Percentiles rank a stretch among this genome's conserved stretches.
Conservation (phyloP, 305 asterid species). For the Plantago coronopus region DNA sequence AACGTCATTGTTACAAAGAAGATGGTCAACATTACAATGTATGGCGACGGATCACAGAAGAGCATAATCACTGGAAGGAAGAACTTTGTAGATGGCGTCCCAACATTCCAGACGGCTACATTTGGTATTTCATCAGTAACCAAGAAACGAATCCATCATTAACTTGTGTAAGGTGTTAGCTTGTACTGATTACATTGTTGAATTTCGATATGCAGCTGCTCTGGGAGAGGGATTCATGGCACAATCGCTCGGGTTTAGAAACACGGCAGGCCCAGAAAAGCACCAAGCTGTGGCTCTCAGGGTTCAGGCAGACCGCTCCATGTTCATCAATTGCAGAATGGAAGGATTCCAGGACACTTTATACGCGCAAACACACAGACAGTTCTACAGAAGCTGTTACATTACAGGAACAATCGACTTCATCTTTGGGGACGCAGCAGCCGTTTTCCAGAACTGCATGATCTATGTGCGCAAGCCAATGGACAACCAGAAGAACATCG, state of each 20-base stretch:
- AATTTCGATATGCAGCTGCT: constrained; percentile 30
- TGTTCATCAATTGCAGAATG: constrained; percentile 48
- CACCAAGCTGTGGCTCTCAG: constrained; percentile 60
- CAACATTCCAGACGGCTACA: constrained; percentile 14
- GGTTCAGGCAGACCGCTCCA: constrained; percentile 42
- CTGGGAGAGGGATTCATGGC: constrained; percentile 52
- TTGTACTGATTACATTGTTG: neutral
- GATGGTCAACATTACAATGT: constrained; percentile 36
- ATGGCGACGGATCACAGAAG: constrained; percentile 64
- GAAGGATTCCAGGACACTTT: constrained; percentile 49
- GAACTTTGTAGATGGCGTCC: constrained; percentile 6
- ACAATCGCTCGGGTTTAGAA: constrained; percentile 47
- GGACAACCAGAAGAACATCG: constrained; percentile 41
- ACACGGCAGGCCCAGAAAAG: constrained; percentile 58
- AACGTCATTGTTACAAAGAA: constrained; percentile 6
- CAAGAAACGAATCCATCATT: neutral
- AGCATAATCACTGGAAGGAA: constrained; percentile 30
- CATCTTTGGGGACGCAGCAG: constrained; percentile 50
- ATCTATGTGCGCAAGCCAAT: constrained; percentile 37
- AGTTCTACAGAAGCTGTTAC: constrained; percentile 51
- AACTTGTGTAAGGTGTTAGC: neutral
- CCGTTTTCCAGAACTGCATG: constrained; percentile 33
- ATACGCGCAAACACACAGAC: constrained; percentile 45
- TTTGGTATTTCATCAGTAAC: neutral
- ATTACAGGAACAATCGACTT: constrained; percentile 54